A percentile compares a stretch with the other conserved stretches of the same genome.
phyloP scores from a whole-genome alignment of 345 rosid species.

The Murraya paniculata region DNA sequence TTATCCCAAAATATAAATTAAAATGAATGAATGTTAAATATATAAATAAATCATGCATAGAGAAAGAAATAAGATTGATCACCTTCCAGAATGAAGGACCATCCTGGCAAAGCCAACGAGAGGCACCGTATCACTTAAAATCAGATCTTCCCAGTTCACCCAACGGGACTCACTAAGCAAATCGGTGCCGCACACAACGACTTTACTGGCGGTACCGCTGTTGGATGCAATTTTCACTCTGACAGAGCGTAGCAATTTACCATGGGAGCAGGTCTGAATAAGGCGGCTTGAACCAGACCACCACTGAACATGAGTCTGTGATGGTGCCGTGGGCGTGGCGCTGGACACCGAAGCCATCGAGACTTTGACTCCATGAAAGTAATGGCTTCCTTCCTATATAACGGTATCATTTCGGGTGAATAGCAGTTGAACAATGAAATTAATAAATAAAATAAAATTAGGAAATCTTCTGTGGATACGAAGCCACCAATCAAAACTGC shows the following conservation, averaged over 20 bases:
- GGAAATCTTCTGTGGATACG: constrained; percentile 10
- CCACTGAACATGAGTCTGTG: no score
- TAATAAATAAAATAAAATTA: background rate
- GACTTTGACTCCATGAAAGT: no score
- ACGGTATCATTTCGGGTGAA: no score
- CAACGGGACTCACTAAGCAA: background rate
- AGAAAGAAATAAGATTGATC: background rate
- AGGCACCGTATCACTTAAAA: background rate
- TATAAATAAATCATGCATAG: no score
- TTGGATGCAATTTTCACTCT: background rate
- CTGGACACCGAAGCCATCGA: background rate
- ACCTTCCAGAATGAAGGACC: constrained; percentile 14
- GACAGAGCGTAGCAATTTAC: background rate
- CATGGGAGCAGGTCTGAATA: background rate
- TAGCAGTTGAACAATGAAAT: background rate
- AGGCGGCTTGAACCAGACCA: background rate
- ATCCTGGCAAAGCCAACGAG: constrained; percentile 1
- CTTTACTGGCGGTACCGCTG: background rate
- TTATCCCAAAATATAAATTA: no score
- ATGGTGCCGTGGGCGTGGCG: background rate
- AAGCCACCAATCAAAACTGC: background rate
- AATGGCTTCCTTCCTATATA: no score
- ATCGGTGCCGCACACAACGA: background rate
- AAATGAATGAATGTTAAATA: no score
- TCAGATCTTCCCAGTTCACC: constrained; percentile 11